Evolutionary conservation across 2,329 filamentous ascomycete species (phyloP), one percentile per base, ranked within the genome.

Genomic region (Hyphodiscus sp.): DNA sequence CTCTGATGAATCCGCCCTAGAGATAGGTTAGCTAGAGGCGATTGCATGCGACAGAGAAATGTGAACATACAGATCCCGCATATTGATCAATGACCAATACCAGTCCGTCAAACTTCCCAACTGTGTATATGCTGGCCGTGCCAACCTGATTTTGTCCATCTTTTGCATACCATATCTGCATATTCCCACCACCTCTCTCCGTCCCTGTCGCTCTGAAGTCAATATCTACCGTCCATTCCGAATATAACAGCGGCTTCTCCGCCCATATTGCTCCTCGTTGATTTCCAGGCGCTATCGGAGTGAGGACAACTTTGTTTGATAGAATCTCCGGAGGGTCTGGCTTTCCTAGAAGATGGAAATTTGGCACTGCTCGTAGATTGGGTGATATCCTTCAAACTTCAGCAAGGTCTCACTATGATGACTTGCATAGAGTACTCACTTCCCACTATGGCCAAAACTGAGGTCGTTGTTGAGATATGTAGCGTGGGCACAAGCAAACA

Each of bases 221-320:
- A 62, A 97, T 77, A 66, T 95, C 89, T 49, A 85, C 83, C 9
- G 82, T 80, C 91, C 91, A 99, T 69, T 85, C 79, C n/a, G 77
- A 71, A 56, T 85, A 75, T 62, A 81, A 71, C 47, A 87, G 76
- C 33, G 78, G 66, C 54, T 73, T 75, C 58, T 91, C 82, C 30
- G 86, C 77, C 92, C 94, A 99, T 62, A 94, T 69, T 48, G 88
- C 86, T 56, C 89, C 89, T 68, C 91, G 83, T 66, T 88, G 85
- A 71, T 91, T 91, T 52, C 94, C 94, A 6, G 91, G 90, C 47
- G 84, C 85, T 15, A 91, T 85, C 11, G 94, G 92, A 1, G 94
- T 99, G 53, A 99, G 81, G 68, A 99, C 87, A 55, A 97, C 68
- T 69, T 91, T 90, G 76, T 97, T 92, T 61, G 91, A 95, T 55